These are phyloP conservation scores for Penicillium diatomitis DNA, from an alignment of 495 filamentous ascomycete species.

Conservation along the genomic window DNA sequence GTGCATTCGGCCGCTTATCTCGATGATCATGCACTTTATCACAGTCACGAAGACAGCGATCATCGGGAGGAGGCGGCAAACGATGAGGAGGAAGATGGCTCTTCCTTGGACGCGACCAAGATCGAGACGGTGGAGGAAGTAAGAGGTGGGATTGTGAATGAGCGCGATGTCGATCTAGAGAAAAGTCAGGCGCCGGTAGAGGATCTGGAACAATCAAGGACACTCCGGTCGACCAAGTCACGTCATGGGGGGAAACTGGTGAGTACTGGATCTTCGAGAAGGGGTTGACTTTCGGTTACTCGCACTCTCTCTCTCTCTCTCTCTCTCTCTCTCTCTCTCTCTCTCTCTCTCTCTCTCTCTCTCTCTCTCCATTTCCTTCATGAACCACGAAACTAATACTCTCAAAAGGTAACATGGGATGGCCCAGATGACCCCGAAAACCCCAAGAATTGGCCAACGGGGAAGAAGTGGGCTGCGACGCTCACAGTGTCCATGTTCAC, in stretches of 20 bases:
- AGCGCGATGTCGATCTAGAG: conserved; percentile 26
- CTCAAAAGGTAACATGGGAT: conserved; percentile 41
- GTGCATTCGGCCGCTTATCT: conserved; percentile 26
- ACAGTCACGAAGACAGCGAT: conserved; percentile 16
- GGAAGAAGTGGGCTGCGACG: conserved; percentile 55
- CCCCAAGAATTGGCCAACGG: conserved; percentile 49
- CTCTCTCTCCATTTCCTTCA: too few relatives aligned
- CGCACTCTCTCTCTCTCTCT: background rate
- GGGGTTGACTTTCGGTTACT: background rate
- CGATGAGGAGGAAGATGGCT: background rate
- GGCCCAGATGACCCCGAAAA: conserved; percentile 49
- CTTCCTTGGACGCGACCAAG: background rate
- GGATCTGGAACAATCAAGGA: conserved; percentile 18
- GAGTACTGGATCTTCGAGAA: background rate
- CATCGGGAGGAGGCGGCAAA: background rate
- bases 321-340: too few relatives aligned
- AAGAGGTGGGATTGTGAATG: conserved; percentile 20
- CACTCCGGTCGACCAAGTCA: conserved; percentile 11
- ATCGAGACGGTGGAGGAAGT: conserved; percentile 16
- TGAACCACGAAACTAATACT: too few relatives aligned
- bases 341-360: too few relatives aligned
- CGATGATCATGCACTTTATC: conserved; percentile 31
- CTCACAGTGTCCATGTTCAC: conserved; percentile 52
- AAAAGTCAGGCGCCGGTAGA: conserved; percentile 4
- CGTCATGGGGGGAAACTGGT: conserved; percentile 21